Evolutionary conservation across 129 eudicot genomes (phyloP).

Genomic region (Lonicera japonica): DNA sequence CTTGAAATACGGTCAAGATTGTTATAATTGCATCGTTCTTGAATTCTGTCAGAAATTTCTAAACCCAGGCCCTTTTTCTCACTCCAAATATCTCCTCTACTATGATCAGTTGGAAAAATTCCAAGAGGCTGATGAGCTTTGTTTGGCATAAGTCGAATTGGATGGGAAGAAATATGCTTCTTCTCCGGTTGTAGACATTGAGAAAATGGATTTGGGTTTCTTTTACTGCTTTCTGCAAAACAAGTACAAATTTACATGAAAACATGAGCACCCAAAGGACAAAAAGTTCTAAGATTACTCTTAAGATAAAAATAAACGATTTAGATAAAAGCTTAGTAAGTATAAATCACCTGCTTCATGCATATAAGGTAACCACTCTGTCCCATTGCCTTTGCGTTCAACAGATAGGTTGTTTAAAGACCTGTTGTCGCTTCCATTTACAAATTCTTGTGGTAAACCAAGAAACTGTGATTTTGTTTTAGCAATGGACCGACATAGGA

Average conservation of each 20-base stretch:
- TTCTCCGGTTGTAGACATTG: slow-evolving; percentile 27
- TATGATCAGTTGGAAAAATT: slow-evolving; percentile 24
- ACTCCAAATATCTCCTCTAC: slow-evolving; percentile 30
- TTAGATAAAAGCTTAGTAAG: neutral
- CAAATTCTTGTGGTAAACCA: slow-evolving; percentile 24
- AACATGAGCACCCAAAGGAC: slow-evolving; percentile 2
- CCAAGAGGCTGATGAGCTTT: slow-evolving; percentile 25
- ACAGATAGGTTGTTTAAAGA: slow-evolving; percentile 17
- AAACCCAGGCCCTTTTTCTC: slow-evolving; percentile 16
- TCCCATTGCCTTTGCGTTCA: slow-evolving; percentile 44
- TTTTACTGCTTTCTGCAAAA: slow-evolving; percentile 49
- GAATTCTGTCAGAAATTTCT: slow-evolving; percentile 34
- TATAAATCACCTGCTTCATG: slow-evolving; percentile 50
- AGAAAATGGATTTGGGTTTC: slow-evolving; percentile 20
- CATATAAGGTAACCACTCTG: slow-evolving; percentile 51
- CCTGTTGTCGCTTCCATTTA: slow-evolving; percentile 23
- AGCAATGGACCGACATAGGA: slow-evolving; percentile 26
- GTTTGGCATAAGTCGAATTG: slow-evolving; percentile 16
- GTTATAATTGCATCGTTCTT: slow-evolving; percentile 31
- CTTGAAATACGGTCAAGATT: slow-evolving; percentile 29
- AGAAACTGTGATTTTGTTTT: slow-evolving; percentile 31
- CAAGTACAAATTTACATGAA: slow-evolving; percentile 2
- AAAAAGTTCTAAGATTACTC: neutral
- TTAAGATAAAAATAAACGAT: too few relatives aligned
- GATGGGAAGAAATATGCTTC: slow-evolving; percentile 16